Conservation (phyloP, 2,329 filamentous ascomycete genomes). For the Cadophora malorum region DNA sequence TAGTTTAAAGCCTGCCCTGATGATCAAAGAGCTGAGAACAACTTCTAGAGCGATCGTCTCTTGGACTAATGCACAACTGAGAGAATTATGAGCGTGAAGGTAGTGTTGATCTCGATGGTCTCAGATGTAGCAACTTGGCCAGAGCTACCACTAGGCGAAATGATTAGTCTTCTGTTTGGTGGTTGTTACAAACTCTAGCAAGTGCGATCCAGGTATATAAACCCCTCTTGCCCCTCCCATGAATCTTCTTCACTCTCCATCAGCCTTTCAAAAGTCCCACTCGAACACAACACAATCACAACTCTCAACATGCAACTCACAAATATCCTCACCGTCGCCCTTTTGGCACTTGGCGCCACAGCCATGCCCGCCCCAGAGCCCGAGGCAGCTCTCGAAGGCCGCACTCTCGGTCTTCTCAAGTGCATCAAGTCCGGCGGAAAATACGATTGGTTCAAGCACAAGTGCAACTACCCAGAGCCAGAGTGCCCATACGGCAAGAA, state of each 20-base stretch:
- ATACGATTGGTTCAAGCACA: not conserved
- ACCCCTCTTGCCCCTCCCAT: not conserved
- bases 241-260: not conserved
- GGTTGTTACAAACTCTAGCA: not conserved
- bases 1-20: not conserved
- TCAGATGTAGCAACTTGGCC: not conserved
- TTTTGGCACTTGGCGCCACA: not conserved
- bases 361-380: not conserved
- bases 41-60: not conserved
- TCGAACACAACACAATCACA: not conserved
- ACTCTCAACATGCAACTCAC: constrained; percentile 13
- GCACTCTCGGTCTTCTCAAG: not conserved
- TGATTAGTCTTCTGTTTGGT: not conserved
- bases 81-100: not conserved
- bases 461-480: not conserved
- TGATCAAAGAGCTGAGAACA: not conserved
- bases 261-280: not conserved
- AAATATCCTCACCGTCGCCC: constrained; percentile 1
- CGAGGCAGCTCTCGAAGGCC: constrained; percentile 3
- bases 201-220: not conserved
- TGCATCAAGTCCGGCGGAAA: not conserved
- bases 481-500: constrained; percentile 1
- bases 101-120: not conserved
- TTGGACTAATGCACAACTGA: not conserved
- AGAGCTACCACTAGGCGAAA: not conserved